Evolutionary conservation across 176 grass and related monocot genomes (phyloP).

Genomic region (Carex kokanica): DNA sequence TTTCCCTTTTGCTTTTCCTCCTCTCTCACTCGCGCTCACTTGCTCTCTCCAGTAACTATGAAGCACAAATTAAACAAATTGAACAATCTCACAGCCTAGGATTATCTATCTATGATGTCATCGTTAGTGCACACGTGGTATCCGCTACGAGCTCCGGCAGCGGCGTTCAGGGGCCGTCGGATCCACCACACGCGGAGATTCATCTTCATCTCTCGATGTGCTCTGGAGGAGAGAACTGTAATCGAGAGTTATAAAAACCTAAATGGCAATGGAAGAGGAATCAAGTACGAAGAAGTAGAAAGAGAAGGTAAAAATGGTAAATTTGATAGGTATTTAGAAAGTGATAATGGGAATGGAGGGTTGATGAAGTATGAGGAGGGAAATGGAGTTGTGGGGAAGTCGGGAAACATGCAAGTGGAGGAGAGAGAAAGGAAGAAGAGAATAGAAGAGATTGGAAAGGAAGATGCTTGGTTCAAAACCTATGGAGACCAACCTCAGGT

Average conservation of each 20-base stretch:
- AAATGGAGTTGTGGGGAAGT: background rate
- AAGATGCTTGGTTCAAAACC: conserved; percentile 93
- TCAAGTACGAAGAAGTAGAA: background rate
- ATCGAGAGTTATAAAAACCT: background rate
- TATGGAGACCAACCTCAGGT: conserved; percentile 34
- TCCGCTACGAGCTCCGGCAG: background rate
- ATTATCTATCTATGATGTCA: background rate
- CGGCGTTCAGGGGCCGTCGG: background rate
- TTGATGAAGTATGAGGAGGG: conserved; percentile 3
- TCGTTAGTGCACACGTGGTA: conserved; percentile 14
- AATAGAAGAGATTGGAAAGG: conserved; percentile 76
- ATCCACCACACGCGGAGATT: background rate
- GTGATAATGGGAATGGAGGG: conserved; percentile 20
- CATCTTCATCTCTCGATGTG: background rate
- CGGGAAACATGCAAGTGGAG: conserved; percentile 14
- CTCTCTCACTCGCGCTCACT: background rate
- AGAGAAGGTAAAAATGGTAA: background rate
- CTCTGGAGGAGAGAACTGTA: background rate
- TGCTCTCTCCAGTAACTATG: background rate
- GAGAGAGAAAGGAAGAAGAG: conserved; percentile 74
- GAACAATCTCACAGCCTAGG: background rate
- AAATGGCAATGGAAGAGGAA: background rate
- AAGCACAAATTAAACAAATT: too few relatives aligned
- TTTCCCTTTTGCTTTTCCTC: background rate
- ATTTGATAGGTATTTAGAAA: conserved; percentile 21